phyloP scores from a whole-genome alignment of 306 rosid genomes.

The Datisca glomerata region DNA sequence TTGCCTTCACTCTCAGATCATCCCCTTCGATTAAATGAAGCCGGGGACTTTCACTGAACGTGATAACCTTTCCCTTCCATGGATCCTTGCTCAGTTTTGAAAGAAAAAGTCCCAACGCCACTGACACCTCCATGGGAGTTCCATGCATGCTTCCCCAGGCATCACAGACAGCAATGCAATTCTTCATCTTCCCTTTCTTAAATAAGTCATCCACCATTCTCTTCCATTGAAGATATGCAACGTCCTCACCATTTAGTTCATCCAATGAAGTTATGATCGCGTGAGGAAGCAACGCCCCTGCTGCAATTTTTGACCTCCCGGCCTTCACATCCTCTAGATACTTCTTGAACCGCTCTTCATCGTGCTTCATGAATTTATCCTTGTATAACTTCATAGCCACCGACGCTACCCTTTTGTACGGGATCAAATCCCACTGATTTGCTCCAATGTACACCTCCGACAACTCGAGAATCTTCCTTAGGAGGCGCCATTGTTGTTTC shows the following conservation, averaged over 20 bases:
- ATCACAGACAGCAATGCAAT: conserved; percentile 27
- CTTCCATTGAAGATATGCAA: conserved; percentile 27
- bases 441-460: conserved; percentile 65
- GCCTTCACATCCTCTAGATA: conserved; percentile 15
- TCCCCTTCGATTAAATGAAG: conserved; percentile 24
- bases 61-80: conserved; percentile 33
- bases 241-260: conserved; percentile 10
- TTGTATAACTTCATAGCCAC: conserved; percentile 31
- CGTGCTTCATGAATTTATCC: conserved; percentile 11
- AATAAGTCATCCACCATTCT: conserved; percentile 25
- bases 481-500: conserved; percentile 38
- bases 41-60: conserved; percentile 16
- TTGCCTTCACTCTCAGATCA: conserved; percentile 5
- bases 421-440: conserved; percentile 15
- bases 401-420: conserved; percentile 15
- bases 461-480: conserved; percentile 31
- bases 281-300: conserved; percentile 34
- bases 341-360: conserved; percentile 18
- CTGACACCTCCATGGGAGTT: conserved; percentile 25
- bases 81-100: conserved; percentile 30
- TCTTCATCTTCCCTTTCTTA: conserved; percentile 18
- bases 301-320: conserved; percentile 25
- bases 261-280: conserved; percentile 15
- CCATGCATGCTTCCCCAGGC: conserved; percentile 21
- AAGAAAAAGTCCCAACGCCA: conserved; percentile 26